Evolutionary conservation across 2,329 filamentous ascomycete species (phyloP).

Genomic region (Paecilomyces sp.): DNA sequence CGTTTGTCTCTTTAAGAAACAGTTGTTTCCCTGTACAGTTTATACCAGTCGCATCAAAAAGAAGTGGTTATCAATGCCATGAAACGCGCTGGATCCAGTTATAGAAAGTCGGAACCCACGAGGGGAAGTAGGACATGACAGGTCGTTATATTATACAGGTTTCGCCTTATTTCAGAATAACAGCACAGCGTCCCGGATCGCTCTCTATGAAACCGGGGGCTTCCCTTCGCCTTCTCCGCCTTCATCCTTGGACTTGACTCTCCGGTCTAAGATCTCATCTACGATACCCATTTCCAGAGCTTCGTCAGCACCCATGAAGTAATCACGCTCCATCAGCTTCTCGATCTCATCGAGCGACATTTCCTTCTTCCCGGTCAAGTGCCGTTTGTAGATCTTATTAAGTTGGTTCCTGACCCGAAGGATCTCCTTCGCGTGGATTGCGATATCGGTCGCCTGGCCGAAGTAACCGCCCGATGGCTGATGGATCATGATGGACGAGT

Average conservation of each 20-base stretch:
- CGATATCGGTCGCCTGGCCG: constrained; percentile 69
- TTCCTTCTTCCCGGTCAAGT: constrained; percentile 64
- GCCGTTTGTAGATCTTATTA: constrained; percentile 81
- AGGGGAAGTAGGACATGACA: background rate
- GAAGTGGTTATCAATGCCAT: background rate
- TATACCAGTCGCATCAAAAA: background rate
- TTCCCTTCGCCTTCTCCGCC: constrained; percentile 15
- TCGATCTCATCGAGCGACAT: constrained; percentile 77
- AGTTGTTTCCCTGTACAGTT: background rate
- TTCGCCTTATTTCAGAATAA: background rate
- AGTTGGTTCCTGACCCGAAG: constrained; percentile 75
- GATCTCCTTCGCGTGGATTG: constrained; percentile 97
- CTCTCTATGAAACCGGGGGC: constrained; percentile 10
- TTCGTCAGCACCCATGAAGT: constrained; percentile 84
- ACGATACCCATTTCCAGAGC: constrained; percentile 86
- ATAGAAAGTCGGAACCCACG: background rate
- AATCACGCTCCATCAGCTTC: constrained; percentile 93
- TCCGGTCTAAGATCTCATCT: constrained; percentile 68
- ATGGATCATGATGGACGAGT: constrained; percentile 94
- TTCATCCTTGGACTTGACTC: constrained; percentile 22
- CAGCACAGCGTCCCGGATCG: background rate
- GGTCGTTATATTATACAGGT: constrained; percentile 1
- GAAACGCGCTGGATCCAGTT: background rate
- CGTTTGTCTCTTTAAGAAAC: background rate
- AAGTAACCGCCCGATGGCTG: constrained; percentile 75